A percentile compares a stretch with the other conserved stretches of the same genome.
Evolutionary conservation across 768 basidiomycete species (phyloP).

Genomic region (Mycena maculata): DNA sequence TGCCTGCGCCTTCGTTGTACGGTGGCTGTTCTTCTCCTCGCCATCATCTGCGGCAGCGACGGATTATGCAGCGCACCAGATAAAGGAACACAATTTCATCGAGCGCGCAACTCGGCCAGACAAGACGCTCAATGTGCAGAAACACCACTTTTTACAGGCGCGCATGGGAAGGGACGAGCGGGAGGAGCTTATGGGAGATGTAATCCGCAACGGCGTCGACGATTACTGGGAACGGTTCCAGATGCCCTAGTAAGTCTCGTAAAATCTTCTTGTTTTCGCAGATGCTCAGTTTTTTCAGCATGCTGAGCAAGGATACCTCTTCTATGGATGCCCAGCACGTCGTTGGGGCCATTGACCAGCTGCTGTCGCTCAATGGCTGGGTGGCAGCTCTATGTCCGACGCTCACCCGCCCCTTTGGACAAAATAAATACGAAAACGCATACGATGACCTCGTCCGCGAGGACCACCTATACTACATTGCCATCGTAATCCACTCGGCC

Average conservation of each 20-base stretch:
- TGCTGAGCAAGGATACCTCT: constrained; percentile 82
- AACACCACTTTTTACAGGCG: constrained; percentile 87
- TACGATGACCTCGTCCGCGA: constrained; percentile 90
- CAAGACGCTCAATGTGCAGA: constrained; percentile 88
- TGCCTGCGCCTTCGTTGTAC: constrained; percentile 49
- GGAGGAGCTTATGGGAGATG: constrained; percentile 80
- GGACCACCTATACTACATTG: constrained; percentile 92
- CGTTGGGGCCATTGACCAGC: constrained; percentile 88
- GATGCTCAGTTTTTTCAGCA: constrained; percentile 56
- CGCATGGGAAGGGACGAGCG: constrained; percentile 89
- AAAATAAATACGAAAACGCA: constrained; percentile 85
- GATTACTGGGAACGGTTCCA: constrained; percentile 97
- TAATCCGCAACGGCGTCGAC: constrained; percentile 79
- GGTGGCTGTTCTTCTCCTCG: constrained; percentile 51
- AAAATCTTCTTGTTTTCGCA: constrained; percentile 1
- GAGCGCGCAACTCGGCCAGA: constrained; percentile 70
- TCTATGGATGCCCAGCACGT: constrained; percentile 93
- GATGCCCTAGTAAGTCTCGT: constrained; percentile 80
- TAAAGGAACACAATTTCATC: constrained; percentile 63
- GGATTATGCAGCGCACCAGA: constrained; percentile 49
- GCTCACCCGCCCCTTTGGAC: constrained; percentile 92
- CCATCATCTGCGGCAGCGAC: constrained; percentile 37
- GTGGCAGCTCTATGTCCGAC: constrained; percentile 96
- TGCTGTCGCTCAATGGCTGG: constrained; percentile 98
- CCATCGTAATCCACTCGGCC: constrained; percentile 95